Base-by-base conservation (phyloP, 2,329 filamentous ascomycete genomes). In the Diaporthe vaccinii region DNA sequence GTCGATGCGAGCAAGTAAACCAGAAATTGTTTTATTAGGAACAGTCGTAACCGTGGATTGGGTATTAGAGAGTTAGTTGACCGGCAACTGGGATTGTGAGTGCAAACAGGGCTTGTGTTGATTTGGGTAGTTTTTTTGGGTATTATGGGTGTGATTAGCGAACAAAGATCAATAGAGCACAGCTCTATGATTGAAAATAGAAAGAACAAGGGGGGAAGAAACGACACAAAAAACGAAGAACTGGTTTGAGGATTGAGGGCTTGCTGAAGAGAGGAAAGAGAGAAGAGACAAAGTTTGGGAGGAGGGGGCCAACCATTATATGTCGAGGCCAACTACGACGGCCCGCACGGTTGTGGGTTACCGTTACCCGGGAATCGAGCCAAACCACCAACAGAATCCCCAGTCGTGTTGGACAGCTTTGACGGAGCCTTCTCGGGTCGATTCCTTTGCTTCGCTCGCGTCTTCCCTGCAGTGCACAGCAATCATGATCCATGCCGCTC, bases 191-290 rank as follows among this genome's bases (percentile, higher is more conserved):
- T 59, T 73, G 71, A 53, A 72, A 59, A 76, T 62, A 76, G 58
- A 75, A 76, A 75, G 76, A 77, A 79, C 80, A 79, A 76, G 79
- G 79, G 68, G 79, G 78, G 82, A 82, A 84, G 87, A 88, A 76
- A 76, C 75, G 75, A 76, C 75, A 69, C 53, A 49, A 72, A 75
- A 49, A 90, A 87, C 84, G 87, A 86, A 84, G 84, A 87, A 87
- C 85, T 84, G 85, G 86, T 86, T 88, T 87, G 84, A 83, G 80
- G 82, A 86, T 88, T 88, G 84, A 87, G 82, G 86, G 87, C 91
- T 93, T 93, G 92, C 92, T 93, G 88, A 88, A 88, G 91, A 91
- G 81, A 81, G 81, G 81, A 85, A 85, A 84, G 82, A 80, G 84
- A 84, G 85, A 81, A 82, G 80, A 82, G 80, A 79, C 80, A 82